Evolutionary conservation across 495 filamentous ascomycete species (phyloP).

Genomic region (Talaromyces nanjingensis): DNA sequence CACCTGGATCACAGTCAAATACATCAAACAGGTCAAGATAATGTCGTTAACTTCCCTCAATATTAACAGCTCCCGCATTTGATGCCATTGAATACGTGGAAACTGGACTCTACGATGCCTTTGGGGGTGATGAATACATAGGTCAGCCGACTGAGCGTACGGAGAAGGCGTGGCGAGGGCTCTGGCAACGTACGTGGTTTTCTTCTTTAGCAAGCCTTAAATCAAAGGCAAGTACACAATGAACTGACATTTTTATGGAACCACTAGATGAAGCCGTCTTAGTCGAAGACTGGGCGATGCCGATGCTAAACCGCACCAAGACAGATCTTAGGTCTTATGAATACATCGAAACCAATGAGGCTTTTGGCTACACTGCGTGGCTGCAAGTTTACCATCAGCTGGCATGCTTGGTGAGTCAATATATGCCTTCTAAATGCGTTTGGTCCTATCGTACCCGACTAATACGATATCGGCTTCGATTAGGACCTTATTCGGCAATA

Average conservation of each 20-base stretch:
- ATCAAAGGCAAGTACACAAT: too few species aligned
- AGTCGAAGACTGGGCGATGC: neutral
- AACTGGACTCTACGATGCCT: neutral
- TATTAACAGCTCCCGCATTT: neutral
- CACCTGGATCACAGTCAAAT: neutral
- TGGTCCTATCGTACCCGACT: too few species aligned
- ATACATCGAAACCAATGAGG: too few species aligned
- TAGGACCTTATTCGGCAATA: conserved; percentile 6
- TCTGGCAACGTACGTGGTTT: conserved; percentile 1
- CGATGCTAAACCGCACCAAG: neutral
- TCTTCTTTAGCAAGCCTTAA: too few species aligned
- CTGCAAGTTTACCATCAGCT: neutral
- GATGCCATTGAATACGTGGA: neutral
- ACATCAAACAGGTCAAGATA: too few species aligned
- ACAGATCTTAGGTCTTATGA: neutral
- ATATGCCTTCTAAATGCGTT: too few species aligned
- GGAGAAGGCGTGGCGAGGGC: neutral
- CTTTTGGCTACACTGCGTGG: neutral
- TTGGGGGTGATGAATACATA: neutral
- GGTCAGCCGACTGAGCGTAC: neutral
- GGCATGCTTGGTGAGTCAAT: neutral
- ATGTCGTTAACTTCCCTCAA: too few species aligned
- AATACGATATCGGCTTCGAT: too few species aligned
- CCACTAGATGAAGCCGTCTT: neutral
- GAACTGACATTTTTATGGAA: too few species aligned